Base-by-base conservation (phyloP, 2,329 filamentous ascomycete species). In the Trichoderma sp. region DNA sequence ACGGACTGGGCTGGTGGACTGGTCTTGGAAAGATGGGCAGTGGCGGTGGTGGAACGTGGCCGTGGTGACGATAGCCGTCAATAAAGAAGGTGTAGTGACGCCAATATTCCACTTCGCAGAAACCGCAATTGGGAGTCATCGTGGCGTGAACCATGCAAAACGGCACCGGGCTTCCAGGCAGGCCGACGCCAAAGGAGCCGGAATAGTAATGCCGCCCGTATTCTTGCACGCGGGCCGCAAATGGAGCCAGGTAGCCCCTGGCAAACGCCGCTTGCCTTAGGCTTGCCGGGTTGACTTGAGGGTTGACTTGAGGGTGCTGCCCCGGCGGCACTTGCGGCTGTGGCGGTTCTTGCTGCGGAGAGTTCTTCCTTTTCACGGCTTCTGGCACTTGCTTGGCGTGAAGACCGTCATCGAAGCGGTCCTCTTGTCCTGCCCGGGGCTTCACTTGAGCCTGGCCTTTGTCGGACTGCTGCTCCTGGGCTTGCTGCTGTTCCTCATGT, bases 51-150 rank as follows among this genome's bases (percentile, higher is more conserved):
- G 56, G 56, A 2, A 55, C 48, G 26, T 7, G 50, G 28, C 60
- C 50, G 30, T 39, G 17, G 47, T 34, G 30, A 41, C 56, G 56
- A 10, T 62, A 43, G 6, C 50, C 60, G 39, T 44, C 39, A 21
- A 34, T 30, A 24, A 58, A 26, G 45, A 41, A 57, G 26, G 51
- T 21, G 17, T 45, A 54, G 41, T 60, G 45, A 60, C 60, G 60
- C 60, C 60, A 63, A 43, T 55, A 63, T 39, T 63, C 60, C 14
- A 63, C 39, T 26, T 63, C 41, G 51, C 60, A 63, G 26, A 47
- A 43, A 12, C 54, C n/a, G 41, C 60, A 63, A 7, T 50, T 50
- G 9, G 41, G 50, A 15, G 26, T 26, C 24, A 5, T 14, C 5
- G 60, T 54, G 14, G 19, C 28, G 17, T 63, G 60, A 26, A 55